Evolutionary conservation across 2,329 filamentous ascomycete species (phyloP).

Genomic region (Parascedosporium putredinis): DNA sequence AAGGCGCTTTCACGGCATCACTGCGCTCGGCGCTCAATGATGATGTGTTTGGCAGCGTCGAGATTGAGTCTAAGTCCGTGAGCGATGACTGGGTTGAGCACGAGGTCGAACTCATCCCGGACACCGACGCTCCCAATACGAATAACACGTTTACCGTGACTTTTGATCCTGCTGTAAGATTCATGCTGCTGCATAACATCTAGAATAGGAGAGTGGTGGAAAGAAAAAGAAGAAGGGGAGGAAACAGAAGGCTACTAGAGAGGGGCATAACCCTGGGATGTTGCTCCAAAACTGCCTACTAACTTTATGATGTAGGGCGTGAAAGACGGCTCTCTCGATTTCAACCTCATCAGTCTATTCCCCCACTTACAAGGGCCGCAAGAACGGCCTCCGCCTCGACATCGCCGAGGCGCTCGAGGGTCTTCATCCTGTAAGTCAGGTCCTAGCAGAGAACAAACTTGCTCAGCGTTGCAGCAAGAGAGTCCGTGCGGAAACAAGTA

Average conservation of each 20-base stretch:
- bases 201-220: too few relatives aligned
- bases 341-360: slow-evolving; percentile 49
- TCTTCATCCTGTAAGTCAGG: slow-evolving; percentile 33
- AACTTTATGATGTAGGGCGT: slow-evolving; percentile 18
- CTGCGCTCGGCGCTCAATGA: slow-evolving; percentile 33
- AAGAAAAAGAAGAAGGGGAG: too few relatives aligned
- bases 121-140: slow-evolving; percentile 35
- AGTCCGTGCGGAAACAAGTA: too few relatives aligned
- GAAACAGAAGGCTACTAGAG: too few relatives aligned
- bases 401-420: slow-evolving; percentile 41
- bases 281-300: too few relatives aligned
- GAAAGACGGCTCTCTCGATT: slow-evolving; percentile 35
- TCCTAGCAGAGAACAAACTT: too few relatives aligned
- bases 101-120: slow-evolving; percentile 31
- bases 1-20: slow-evolving; percentile 35
- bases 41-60: slow-evolving; percentile 33
- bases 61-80: slow-evolving; percentile 31
- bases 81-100: slow-evolving; percentile 40
- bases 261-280: too few relatives aligned
- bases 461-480: too few relatives aligned
- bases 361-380: slow-evolving; percentile 47
- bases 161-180: slow-evolving; percentile 33
- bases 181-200: too few relatives aligned
- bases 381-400: slow-evolving; percentile 48
- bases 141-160: slow-evolving; percentile 48